Base-by-base conservation (phyloP, 2,329 filamentous ascomycete genomes). In the Chalara sp. region DNA sequence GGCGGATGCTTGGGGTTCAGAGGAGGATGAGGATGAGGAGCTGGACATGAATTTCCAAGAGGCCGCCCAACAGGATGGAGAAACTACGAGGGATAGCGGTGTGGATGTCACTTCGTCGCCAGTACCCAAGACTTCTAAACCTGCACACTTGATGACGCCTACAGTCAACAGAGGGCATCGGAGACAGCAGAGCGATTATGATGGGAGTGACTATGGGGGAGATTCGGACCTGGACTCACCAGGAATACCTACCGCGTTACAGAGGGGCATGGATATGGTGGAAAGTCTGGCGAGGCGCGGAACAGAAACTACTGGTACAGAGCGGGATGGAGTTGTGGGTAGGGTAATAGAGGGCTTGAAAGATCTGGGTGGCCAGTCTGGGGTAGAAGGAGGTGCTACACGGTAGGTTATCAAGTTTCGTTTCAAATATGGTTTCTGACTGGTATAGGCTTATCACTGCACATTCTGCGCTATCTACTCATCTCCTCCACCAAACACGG, bases 401-500 rank as follows among this genome's bases (percentile, higher is more conserved):
- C 80, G 86, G 85, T 86, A 66, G 63, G 71, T 63, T 47, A 47
- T 35, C 21, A 32, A 8, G 37, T 43, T 37, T 12, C 11, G 29
- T 6, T 11, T 6, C 28, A 2, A 10, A 29, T 12, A 43, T 29
- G 41, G 30, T 46, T 49, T 21, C 54, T 59, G 46, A 61, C 42
- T 37, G 32, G 29, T 42, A 31, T 60, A 90, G 86, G 62, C 72
- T 89, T 56, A 87, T 87, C 64, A 89, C 86, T 42, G 83, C 86
- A 33, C 85, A 89, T 66, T 81, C 84, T 31, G 85, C 86, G 11
- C 72, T 90, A 46, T 83, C 86, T 44, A 86, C 86, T 21, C 86
- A 93, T 63, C 73, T 92, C 43, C 76, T 77, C 11, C 83, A 89
- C 66, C 87, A 92, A 69, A 84, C 86, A 46, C 84, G 87, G 49